Conservation (phyloP, 2,329 filamentous ascomycete species). For the Stemphylium beticola region DNA sequence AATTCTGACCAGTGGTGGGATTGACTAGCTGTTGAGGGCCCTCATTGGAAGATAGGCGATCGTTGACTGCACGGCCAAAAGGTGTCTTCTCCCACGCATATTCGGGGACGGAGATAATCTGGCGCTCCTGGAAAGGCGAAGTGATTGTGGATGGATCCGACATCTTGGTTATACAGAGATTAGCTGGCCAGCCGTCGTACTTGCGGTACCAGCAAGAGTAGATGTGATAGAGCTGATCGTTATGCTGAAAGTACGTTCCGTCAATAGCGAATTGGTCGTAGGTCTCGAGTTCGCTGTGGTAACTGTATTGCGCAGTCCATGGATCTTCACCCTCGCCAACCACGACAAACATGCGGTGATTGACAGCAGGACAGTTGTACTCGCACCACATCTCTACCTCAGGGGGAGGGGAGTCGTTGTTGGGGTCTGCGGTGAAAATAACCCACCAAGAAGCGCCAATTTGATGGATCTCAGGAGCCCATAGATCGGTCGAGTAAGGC, state of each 20-base stretch:
- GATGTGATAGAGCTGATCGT: slow-evolving; percentile 45
- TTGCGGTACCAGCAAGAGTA: slow-evolving; percentile 52
- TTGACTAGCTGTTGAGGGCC: slow-evolving; percentile 59
- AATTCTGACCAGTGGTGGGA: slow-evolving; percentile 54
- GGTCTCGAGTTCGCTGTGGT: slow-evolving; percentile 57
- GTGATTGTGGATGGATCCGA: slow-evolving; percentile 56
- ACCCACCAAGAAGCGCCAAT: slow-evolving; percentile 57
- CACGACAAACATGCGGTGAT: slow-evolving; percentile 60
- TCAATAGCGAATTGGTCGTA: slow-evolving; percentile 62
- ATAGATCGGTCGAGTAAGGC: slow-evolving; percentile 57
- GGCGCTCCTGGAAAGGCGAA: slow-evolving; percentile 54
- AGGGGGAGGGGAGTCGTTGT: slow-evolving; percentile 54
- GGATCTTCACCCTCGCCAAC: slow-evolving; percentile 53
- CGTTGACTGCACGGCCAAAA: slow-evolving; percentile 55
- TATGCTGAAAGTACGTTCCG: slow-evolving; percentile 59
- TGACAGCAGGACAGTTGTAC: slow-evolving; percentile 57
- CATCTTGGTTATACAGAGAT: slow-evolving; percentile 60
- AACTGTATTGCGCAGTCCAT: slow-evolving; percentile 53
- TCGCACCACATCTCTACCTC: slow-evolving; percentile 57
- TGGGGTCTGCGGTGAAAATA: slow-evolving; percentile 60
- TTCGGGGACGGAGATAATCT: slow-evolving; percentile 55
- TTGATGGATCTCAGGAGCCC: slow-evolving; percentile 60
- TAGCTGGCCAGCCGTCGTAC: slow-evolving; percentile 59
- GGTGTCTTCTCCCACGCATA: slow-evolving; percentile 61
- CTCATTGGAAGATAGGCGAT: slow-evolving; percentile 58